These are phyloP conservation scores for Paracamarosporium sp. DNA, from an alignment of 2,329 filamentous ascomycete species.

Conservation along the genomic window DNA sequence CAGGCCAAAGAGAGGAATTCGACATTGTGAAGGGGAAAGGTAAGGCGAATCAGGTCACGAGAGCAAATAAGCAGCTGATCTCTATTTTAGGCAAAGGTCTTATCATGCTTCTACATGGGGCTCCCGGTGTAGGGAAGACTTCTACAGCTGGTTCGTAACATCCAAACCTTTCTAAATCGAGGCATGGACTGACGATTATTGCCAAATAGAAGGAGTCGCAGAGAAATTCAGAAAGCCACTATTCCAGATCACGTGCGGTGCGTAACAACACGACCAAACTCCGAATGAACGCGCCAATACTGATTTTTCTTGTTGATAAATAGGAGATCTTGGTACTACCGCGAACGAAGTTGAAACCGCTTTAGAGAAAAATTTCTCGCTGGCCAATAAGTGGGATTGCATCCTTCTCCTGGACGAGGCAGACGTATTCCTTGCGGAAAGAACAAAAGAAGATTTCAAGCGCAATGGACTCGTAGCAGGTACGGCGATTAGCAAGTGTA, in stretches of 20 bases:
- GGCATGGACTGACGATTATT: neutral
- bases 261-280: neutral
- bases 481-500: neutral
- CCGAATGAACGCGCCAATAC: neutral
- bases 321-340: slow-evolving; percentile 19
- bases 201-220: slow-evolving; percentile 7
- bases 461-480: slow-evolving; percentile 40
- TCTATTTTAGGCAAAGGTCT: slow-evolving; percentile 4
- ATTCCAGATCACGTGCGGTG: slow-evolving; percentile 15
- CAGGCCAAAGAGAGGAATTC: slow-evolving; percentile 4
- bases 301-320: neutral
- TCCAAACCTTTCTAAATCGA: too few relatives aligned
- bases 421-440: slow-evolving; percentile 46
- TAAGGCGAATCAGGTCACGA: neutral
- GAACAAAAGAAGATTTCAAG: slow-evolving; percentile 33
- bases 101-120: slow-evolving; percentile 14
- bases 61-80: neutral
- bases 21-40: slow-evolving; percentile 10
- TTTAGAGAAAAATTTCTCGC: slow-evolving; percentile 14
- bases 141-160: slow-evolving; percentile 13
- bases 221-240: slow-evolving; percentile 12
- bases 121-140: slow-evolving; percentile 18
- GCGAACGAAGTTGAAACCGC: slow-evolving; percentile 12
- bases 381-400: slow-evolving; percentile 29
- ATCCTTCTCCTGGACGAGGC: slow-evolving; percentile 44